Evolutionary conservation across 2,329 filamentous ascomycete species (phyloP).

Genomic region (Cladosporium sp.): DNA sequence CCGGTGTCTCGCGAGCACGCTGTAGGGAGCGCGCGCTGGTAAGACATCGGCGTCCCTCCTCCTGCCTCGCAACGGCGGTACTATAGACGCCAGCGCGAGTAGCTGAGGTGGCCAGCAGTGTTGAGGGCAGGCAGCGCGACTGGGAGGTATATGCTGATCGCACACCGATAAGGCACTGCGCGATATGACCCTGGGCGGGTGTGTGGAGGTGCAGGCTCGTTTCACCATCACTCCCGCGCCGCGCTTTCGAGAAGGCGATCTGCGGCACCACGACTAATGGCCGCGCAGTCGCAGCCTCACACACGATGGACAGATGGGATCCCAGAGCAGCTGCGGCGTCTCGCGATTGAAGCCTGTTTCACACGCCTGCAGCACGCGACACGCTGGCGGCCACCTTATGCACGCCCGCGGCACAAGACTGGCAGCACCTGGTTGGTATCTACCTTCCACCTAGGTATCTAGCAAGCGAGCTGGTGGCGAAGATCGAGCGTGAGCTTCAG

Average conservation of each 20-base stretch:
- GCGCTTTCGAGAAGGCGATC: slow-evolving; percentile 10
- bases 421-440: too few species aligned
- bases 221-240: neutral
- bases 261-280: slow-evolving; percentile 8
- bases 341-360: slow-evolving; percentile 6
- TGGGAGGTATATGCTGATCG: slow-evolving; percentile 9
- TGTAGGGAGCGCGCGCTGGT: neutral
- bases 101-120: slow-evolving; percentile 2
- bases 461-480: neutral
- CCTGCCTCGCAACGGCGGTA: slow-evolving; percentile 12
- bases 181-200: neutral
- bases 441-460: too few species aligned
- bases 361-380: neutral
- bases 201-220: neutral
- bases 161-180: neutral
- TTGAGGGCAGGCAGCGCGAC: neutral
- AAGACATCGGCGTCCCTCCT: slow-evolving; percentile 7
- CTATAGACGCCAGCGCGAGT: slow-evolving; percentile 3
- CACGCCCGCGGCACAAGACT: neutral
- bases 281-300: neutral
- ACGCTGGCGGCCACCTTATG: neutral
- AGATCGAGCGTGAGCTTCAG: neutral
- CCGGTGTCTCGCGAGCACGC: slow-evolving; percentile 3
- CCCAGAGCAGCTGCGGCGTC: slow-evolving; percentile 7
- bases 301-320: neutral